These are phyloP conservation scores for Dictyostelium capitatum DNA, from an alignment of 78 protist genomes.

Conservation along the genomic window DNA sequence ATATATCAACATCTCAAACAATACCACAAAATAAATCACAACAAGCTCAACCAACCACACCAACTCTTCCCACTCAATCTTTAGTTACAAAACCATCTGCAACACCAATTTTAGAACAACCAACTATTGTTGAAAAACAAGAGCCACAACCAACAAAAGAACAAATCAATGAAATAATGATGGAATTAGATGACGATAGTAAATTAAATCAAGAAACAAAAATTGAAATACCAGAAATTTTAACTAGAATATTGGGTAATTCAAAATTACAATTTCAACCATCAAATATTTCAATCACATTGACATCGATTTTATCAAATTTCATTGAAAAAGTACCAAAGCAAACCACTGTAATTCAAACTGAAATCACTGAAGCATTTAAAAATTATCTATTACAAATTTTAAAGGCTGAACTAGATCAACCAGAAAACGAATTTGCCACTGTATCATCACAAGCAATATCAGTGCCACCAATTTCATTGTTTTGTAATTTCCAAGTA, in stretches of 20 bases:
- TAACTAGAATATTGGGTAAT: slow-evolving; percentile 16
- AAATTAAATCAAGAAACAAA: slow-evolving; percentile 54
- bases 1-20: background rate
- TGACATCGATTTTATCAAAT: slow-evolving; percentile 23
- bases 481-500: slow-evolving; percentile 29
- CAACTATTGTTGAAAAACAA: background rate
- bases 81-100: background rate
- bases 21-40: background rate
- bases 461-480: background rate
- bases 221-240: slow-evolving; percentile 58
- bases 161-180: background rate
- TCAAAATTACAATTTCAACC: slow-evolving; percentile 59
- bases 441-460: background rate
- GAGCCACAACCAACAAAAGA: background rate
- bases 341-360: background rate
- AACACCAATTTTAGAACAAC: background rate
- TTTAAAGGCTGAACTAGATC: background rate
- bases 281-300: slow-evolving; percentile 14
- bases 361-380: background rate
- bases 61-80: background rate
- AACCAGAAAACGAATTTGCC: background rate
- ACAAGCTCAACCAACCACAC: background rate
- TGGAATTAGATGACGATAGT: slow-evolving; percentile 13
- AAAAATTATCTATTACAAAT: slow-evolving; percentile 3
- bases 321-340: slow-evolving; percentile 9